These are phyloP conservation scores for Puccinia hordei DNA, from an alignment of 1,284 basidiomycete genomes.

Conservation along the genomic window DNA sequence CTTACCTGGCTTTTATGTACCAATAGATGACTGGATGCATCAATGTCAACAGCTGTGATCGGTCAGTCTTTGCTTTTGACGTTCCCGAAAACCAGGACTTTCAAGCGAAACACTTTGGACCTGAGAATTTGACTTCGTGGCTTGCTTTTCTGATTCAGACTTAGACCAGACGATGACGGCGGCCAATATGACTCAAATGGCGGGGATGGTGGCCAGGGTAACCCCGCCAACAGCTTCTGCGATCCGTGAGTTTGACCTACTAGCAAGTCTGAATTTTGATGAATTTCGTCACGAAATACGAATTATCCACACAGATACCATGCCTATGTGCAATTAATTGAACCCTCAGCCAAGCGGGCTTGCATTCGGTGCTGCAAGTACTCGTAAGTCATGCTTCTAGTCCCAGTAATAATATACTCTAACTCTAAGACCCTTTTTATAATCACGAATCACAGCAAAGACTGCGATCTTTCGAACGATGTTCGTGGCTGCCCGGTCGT, in stretches of 20 bases:
- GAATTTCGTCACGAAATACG: background rate
- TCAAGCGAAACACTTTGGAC: background rate
- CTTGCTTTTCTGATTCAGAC: constrained; percentile 12
- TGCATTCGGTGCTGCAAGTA: constrained; percentile 58
- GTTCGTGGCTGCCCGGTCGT: constrained; percentile 53
- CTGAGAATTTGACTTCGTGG: background rate
- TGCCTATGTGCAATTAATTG: constrained; percentile 57
- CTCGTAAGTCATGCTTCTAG: constrained; percentile 27
- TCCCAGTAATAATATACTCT: background rate
- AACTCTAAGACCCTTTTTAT: background rate
- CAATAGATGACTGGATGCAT: constrained; percentile 48
- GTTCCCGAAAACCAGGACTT: constrained; percentile 49
- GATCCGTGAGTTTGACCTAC: background rate
- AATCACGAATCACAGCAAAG: background rate
- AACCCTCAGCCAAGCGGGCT: constrained; percentile 55
- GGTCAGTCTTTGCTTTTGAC: constrained; percentile 50
- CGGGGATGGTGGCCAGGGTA: constrained; percentile 56
- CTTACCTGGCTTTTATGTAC: background rate
- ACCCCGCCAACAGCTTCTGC: constrained; percentile 56
- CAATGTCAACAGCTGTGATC: constrained; percentile 42
- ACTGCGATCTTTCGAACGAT: constrained; percentile 53
- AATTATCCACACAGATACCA: constrained; percentile 53
- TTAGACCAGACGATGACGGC: constrained; percentile 48
- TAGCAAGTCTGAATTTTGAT: background rate
- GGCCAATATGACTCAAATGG: constrained; percentile 59